These are phyloP conservation scores for Passalora sequoiae DNA, from an alignment of 2,329 filamentous ascomycete genomes.

Conservation along the genomic window DNA sequence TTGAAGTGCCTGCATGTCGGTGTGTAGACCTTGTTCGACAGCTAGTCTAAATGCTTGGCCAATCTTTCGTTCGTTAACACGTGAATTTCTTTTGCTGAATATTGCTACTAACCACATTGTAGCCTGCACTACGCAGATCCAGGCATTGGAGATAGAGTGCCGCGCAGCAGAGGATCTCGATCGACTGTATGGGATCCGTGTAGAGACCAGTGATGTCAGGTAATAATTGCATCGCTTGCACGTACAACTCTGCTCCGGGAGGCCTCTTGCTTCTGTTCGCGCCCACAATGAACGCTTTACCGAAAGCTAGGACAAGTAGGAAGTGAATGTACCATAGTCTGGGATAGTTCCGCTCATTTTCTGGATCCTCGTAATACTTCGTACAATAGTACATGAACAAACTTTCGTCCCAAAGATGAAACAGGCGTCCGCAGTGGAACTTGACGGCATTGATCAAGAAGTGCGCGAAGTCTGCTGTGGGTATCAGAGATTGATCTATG, in stretches of 20 bases:
- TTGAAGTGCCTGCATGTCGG: conserved; percentile 44
- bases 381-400: conserved; percentile 45
- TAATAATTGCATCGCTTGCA: conserved; percentile 42
- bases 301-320: conserved; percentile 51
- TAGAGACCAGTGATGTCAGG: conserved; percentile 41
- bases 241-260: conserved; percentile 46
- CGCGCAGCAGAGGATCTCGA: conserved; percentile 49
- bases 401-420: conserved; percentile 52
- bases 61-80: conserved; percentile 34
- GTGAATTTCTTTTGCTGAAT: neutral
- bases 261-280: conserved; percentile 36
- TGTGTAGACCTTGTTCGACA: conserved; percentile 49
- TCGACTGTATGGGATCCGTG: conserved; percentile 42
- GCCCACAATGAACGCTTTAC: conserved; percentile 48
- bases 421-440: conserved; percentile 52
- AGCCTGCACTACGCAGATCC: conserved; percentile 45
- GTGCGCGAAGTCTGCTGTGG: conserved; percentile 48
- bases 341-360: conserved; percentile 24
- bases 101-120: conserved; percentile 30
- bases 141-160: conserved; percentile 51
- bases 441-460: conserved; percentile 54
- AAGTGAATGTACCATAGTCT: conserved; percentile 52
- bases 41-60: conserved; percentile 51
- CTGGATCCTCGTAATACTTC: conserved; percentile 37
- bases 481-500: conserved; percentile 39